Evolutionary conservation across 805 yeast genomes (phyloP).

Genomic region (Scheffersomyces lignosus): DNA sequence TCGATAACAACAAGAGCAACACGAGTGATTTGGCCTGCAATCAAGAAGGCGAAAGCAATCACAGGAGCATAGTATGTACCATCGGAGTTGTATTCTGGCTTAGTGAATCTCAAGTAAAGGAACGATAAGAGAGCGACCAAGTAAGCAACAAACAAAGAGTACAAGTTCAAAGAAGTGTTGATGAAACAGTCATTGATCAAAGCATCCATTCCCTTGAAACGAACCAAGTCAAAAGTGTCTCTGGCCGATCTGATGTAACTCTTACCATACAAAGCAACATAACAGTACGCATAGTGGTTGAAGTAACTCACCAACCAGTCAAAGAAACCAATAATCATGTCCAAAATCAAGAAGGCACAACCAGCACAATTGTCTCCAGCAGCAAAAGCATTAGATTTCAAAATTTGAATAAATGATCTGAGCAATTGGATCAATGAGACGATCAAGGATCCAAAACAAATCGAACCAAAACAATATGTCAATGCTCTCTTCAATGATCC

Average conservation of each 20-base stretch:
- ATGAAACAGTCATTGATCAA: constrained; percentile 82
- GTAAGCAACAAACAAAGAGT: constrained; percentile 69
- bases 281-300: constrained; percentile 88
- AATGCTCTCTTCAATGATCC: constrained; percentile 79
- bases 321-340: constrained; percentile 60
- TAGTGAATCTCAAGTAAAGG: constrained; percentile 65
- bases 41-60: constrained; percentile 69
- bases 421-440: constrained; percentile 71
- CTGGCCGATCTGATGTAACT: constrained; percentile 72
- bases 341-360: constrained; percentile 52
- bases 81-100: constrained; percentile 59
- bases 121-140: constrained; percentile 59
- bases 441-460: constrained; percentile 79
- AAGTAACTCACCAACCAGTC: constrained; percentile 84
- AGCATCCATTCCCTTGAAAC: constrained; percentile 81
- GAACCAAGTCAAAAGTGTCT: constrained; percentile 77
- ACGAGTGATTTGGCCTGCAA: constrained; percentile 74
- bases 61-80: constrained; percentile 71
- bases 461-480: constrained; percentile 86
- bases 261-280: constrained; percentile 83
- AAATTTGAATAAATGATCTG: constrained; percentile 51
- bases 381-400: constrained; percentile 52
- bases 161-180: constrained; percentile 75
- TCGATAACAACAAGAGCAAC: constrained; percentile 72
- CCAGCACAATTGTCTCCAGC: constrained; percentile 55